These are phyloP conservation scores for Magnaporthiopsis incrustans DNA, from an alignment of 2,329 filamentous ascomycete genomes.

Conservation along the genomic window DNA sequence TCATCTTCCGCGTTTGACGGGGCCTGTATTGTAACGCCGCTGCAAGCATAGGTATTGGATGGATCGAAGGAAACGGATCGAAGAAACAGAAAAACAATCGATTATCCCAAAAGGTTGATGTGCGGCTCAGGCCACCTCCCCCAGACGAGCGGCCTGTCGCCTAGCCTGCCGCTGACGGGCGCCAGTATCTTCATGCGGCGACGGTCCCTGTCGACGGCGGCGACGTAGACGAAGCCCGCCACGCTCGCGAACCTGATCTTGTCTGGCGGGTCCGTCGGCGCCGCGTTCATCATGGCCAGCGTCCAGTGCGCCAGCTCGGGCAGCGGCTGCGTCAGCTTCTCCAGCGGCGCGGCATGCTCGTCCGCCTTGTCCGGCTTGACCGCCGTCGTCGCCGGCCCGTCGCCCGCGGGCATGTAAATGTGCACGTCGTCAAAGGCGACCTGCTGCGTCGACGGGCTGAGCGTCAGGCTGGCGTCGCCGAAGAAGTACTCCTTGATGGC, in stretches of 20 bases:
- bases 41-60: background rate
- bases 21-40: background rate
- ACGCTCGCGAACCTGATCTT: slow-evolving; percentile 73
- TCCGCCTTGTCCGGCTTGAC: no score
- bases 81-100: background rate
- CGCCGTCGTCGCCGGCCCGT: no score
- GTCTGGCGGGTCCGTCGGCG: slow-evolving; percentile 59
- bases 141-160: slow-evolving; percentile 72
- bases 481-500: slow-evolving; percentile 93
- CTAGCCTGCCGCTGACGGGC: slow-evolving; percentile 74
- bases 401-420: slow-evolving; percentile 61
- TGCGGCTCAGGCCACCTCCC: slow-evolving; percentile 81
- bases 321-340: slow-evolving; percentile 55
- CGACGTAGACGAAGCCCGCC: slow-evolving; percentile 88
- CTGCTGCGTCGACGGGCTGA: slow-evolving; percentile 82
- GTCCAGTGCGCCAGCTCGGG: slow-evolving; percentile 68
- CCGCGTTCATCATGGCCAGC: slow-evolving; percentile 76
- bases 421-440: slow-evolving; percentile 68
- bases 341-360: slow-evolving; percentile 41
- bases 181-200: slow-evolving; percentile 73
- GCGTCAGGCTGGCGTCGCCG: slow-evolving; percentile 64
- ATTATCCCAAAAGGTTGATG: slow-evolving; percentile 61
- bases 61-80: background rate
- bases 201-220: slow-evolving; percentile 81
- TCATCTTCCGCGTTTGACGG: background rate